These are phyloP conservation scores for Picea sitchensis DNA, from an alignment of 75 land plant species.

Conservation along the genomic window DNA sequence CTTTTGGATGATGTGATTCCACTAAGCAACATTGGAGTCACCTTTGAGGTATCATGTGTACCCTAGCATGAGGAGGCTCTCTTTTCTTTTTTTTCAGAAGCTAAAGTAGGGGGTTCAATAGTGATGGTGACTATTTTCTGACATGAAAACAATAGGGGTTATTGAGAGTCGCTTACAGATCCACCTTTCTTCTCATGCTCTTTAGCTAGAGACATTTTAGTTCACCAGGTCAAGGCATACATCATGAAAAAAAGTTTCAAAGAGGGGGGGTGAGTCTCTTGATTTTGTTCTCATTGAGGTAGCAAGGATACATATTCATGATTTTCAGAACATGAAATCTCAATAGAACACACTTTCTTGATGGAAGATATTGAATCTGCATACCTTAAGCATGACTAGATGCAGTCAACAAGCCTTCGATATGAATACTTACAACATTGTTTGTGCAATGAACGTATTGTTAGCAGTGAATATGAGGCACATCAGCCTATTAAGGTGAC, in stretches of 20 bases:
- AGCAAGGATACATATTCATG: slow-evolving; percentile 84
- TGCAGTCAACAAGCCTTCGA: slow-evolving; percentile 85
- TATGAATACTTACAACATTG: slow-evolving; percentile 75
- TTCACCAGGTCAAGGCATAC: slow-evolving; percentile 84
- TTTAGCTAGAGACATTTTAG: slow-evolving; percentile 67
- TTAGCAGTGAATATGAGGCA: too few relatives aligned
- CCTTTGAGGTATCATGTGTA: slow-evolving; percentile 12
- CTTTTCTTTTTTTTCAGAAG: slow-evolving; percentile 92
- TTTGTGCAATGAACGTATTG: too few relatives aligned
- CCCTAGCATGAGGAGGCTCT: slow-evolving; percentile 85
- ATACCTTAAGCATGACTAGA: slow-evolving; percentile 90
- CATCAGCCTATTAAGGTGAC: too few relatives aligned
- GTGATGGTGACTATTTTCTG: slow-evolving; percentile 69
- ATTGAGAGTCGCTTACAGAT: slow-evolving; percentile 63
- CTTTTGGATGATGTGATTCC: too few relatives aligned
- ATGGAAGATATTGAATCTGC: slow-evolving; percentile 98
- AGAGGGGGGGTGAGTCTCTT: slow-evolving; percentile 78
- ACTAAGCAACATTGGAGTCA: too few relatives aligned
- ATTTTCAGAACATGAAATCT: slow-evolving; percentile 92
- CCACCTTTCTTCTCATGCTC: slow-evolving; percentile 96
- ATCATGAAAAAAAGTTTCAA: slow-evolving; percentile 81
- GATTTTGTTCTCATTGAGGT: slow-evolving; percentile 90
- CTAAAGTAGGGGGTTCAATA: slow-evolving; percentile 98
- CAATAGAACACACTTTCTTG: slow-evolving; percentile 79
- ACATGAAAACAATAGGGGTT: slow-evolving; percentile 71